Evolutionary conservation across 176 grass and related monocot species (phyloP).

Genomic region (Rhipidocladum racemiflorum): DNA sequence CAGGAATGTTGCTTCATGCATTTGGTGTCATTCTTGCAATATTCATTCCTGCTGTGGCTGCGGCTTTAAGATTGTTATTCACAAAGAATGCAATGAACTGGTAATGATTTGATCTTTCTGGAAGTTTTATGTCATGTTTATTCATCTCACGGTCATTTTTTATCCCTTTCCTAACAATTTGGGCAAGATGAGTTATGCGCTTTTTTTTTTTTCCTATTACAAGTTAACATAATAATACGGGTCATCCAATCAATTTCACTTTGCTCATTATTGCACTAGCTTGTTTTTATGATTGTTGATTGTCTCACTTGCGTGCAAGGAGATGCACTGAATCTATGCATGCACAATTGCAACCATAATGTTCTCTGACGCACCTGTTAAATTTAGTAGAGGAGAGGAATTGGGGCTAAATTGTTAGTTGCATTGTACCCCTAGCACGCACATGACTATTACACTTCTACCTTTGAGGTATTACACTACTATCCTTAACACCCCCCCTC

Average conservation of each 20-base stretch:
- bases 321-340: neutral
- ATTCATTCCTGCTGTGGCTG: constrained; percentile 65
- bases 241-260: neutral
- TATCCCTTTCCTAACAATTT: neutral
- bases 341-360: constrained; percentile 1
- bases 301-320: constrained; percentile 4
- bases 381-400: too few species aligned
- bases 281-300: constrained; percentile 11
- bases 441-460: too few species aligned
- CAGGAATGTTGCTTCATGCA: constrained; percentile 86
- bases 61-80: constrained; percentile 78
- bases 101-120: constrained; percentile 49
- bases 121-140: neutral
- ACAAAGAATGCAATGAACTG: constrained; percentile 96
- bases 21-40: constrained; percentile 76
- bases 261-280: neutral
- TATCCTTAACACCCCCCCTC: too few species aligned
- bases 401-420: too few species aligned
- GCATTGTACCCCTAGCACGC: too few species aligned
- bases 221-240: neutral
- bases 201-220: neutral
- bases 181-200: neutral
- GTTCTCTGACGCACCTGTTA: too few species aligned
- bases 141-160: constrained; percentile 2
- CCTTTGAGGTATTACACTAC: too few species aligned